These are phyloP conservation scores for Helichrysum umbraculigerum DNA, from an alignment of 129 eudicot genomes.

Conservation along the genomic window DNA sequence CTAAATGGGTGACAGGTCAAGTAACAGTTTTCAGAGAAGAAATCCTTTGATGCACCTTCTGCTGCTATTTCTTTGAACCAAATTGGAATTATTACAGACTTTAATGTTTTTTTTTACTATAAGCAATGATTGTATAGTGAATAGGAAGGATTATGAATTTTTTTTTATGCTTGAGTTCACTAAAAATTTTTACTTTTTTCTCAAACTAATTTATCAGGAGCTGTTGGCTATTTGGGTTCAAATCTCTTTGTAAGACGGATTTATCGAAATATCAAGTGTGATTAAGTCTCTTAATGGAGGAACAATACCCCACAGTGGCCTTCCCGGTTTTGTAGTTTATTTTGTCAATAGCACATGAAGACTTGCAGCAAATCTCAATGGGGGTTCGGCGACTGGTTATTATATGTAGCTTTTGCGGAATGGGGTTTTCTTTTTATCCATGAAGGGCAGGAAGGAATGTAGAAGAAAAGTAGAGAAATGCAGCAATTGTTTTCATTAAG, in stretches of 20 bases:
- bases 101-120: too few relatives aligned
- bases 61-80: too few relatives aligned
- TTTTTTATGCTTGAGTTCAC: not conserved
- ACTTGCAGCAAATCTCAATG: conserved; percentile 21
- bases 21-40: too few relatives aligned
- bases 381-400: conserved; percentile 28
- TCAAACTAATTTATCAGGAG: conserved; percentile 47
- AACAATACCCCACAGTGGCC: conserved; percentile 12
- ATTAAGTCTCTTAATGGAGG: conserved; percentile 34
- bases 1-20: too few relatives aligned
- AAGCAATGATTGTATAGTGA: too few relatives aligned
- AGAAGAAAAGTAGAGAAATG: conserved; percentile 38
- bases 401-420: conserved; percentile 38
- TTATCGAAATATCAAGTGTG: conserved; percentile 90
- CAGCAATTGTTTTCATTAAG: conserved; percentile 37
- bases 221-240: conserved; percentile 88
- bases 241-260: conserved; percentile 88
- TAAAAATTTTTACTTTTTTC: not conserved
- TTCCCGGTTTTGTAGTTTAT: conserved; percentile 44
- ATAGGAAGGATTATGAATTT: not conserved
- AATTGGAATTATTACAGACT: too few relatives aligned
- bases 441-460: conserved; percentile 34
- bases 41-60: too few relatives aligned
- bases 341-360: conserved; percentile 36
- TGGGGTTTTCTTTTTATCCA: conserved; percentile 8